phyloP scores from a whole-genome alignment of 768 basidiomycete genomes.

The Mycena amicta region DNA sequence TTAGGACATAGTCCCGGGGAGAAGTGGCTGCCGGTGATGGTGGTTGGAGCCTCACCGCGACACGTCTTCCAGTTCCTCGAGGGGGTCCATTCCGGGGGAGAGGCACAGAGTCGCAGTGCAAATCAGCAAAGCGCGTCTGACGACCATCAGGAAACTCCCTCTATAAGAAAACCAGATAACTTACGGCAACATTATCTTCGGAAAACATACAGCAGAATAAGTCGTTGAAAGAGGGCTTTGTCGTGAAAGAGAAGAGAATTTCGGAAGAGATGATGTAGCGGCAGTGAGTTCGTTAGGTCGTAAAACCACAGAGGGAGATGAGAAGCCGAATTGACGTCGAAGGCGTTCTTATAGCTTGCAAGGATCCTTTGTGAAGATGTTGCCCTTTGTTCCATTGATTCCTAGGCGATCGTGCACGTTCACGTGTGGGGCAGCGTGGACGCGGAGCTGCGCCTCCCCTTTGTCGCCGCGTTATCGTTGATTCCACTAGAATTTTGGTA shows the following conservation, averaged over 20 bases:
- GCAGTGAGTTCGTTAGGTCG: background rate
- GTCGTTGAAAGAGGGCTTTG: background rate
- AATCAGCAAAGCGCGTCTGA: background rate
- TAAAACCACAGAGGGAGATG: background rate
- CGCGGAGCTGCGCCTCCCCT: too few species aligned
- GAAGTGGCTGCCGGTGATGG: background rate
- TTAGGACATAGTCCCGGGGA: slow-evolving; percentile 1
- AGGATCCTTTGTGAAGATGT: background rate
- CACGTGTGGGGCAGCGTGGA: too few species aligned
- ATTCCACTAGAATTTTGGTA: too few species aligned
- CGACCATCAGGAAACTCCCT: background rate
- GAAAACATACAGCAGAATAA: background rate
- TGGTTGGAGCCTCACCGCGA: background rate
- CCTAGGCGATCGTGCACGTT: background rate
- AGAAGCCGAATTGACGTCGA: background rate
- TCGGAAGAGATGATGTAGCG: too few species aligned
- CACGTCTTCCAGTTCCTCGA: background rate
- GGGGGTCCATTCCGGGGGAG: background rate
- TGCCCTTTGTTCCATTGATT: background rate
- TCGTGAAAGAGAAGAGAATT: background rate
- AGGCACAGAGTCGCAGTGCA: background rate
- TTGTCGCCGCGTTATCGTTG: too few species aligned
- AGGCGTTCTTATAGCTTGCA: background rate
- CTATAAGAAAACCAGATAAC: background rate
- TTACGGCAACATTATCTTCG: background rate